Conservation (phyloP, 371 early-diverging fungal genomes). For the Haplosporangium sp. region DNA sequence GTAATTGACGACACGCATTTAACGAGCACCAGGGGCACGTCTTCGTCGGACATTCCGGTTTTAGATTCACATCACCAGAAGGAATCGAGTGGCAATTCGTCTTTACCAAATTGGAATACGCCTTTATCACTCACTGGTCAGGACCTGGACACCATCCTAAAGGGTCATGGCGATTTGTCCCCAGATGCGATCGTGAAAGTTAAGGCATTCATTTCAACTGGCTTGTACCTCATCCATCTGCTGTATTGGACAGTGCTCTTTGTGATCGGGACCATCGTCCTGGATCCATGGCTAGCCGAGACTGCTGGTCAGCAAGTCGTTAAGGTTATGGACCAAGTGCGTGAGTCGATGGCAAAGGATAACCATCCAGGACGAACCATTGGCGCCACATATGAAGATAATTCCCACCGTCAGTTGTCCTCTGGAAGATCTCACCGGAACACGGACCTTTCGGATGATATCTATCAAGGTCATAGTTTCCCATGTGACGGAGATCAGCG, state of each 20-base stretch:
- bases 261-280: conserved; percentile 52
- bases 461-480: too few relatives aligned
- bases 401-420: too few relatives aligned
- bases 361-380: not conserved
- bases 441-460: too few relatives aligned
- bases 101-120: conserved; percentile 7
- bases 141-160: conserved; percentile 31
- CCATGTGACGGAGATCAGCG: too few relatives aligned
- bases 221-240: conserved; percentile 52
- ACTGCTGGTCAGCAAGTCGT: conserved; percentile 56
- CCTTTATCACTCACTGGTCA: conserved; percentile 19
- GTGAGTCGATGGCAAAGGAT: conserved; percentile 25
- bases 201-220: conserved; percentile 37
- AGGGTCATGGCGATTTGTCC: conserved; percentile 20
- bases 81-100: not conserved
- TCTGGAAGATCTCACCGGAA: too few relatives aligned
- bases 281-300: conserved; percentile 58
- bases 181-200: conserved; percentile 40
- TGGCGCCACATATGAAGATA: not conserved
- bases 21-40: conserved; percentile 5
- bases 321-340: conserved; percentile 52
- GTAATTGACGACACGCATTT: not conserved
- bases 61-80: conserved; percentile 1
- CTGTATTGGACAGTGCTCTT: conserved; percentile 58
- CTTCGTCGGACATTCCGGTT: not conserved